These are phyloP conservation scores for Trichoderma sp. DNA, from an alignment of 2,329 filamentous ascomycete genomes.

Conservation along the genomic window DNA sequence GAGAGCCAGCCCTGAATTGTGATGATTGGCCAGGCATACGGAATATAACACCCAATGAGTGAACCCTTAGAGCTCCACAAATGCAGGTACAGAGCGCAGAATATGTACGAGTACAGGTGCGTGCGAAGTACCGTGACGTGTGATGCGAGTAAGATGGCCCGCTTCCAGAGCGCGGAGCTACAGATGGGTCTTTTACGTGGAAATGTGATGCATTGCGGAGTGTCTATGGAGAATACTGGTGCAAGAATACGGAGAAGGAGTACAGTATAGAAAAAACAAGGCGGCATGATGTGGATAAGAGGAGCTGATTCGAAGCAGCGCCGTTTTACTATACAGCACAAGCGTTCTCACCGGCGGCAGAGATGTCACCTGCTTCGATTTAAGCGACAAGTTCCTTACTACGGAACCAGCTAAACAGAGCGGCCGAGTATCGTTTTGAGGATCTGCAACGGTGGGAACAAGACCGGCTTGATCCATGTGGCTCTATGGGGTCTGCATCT, in stretches of 20 bases:
- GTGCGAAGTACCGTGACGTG: not conserved
- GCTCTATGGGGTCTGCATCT: not conserved
- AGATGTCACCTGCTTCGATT: not conserved
- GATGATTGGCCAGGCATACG: not conserved
- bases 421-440: not conserved
- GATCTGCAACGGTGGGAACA: not conserved
- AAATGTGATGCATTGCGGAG: not conserved
- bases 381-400: not conserved
- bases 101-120: not conserved
- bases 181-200: not conserved
- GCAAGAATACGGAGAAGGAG: not conserved
- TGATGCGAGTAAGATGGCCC: conserved; percentile 4
- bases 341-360: not conserved
- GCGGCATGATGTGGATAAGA: not conserved
- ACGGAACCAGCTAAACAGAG: not conserved
- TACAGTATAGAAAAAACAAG: not conserved
- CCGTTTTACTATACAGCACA: not conserved
- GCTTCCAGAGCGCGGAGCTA: not conserved
- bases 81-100: conserved; percentile 19
- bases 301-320: not conserved
- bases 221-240: not conserved
- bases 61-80: not conserved
- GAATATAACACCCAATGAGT: not conserved
- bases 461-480: not conserved
- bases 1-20: not conserved